These are phyloP conservation scores for Schwanniomyces polymorphus DNA, from an alignment of 805 yeast species.

Conservation along the genomic window DNA sequence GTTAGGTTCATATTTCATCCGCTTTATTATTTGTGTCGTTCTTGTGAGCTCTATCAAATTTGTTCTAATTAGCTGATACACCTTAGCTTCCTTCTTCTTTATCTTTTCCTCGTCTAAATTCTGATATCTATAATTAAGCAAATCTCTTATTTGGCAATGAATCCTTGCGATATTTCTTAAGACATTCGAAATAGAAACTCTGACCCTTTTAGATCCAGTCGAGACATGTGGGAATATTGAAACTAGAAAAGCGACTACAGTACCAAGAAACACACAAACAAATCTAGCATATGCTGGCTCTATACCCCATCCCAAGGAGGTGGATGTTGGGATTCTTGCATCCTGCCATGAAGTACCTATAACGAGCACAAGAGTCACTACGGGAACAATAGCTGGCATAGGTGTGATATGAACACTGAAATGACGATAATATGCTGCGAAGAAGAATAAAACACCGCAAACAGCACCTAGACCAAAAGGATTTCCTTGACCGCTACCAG, in stretches of 20 bases:
- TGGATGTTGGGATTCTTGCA: conserved; percentile 8
- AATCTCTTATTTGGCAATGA: conserved; percentile 21
- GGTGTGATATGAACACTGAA: conserved; percentile 26
- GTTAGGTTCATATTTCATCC: conserved; percentile 28
- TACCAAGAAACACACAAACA: conserved; percentile 28
- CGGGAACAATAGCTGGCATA: conserved; percentile 25
- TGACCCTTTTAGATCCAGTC: conserved; percentile 25
- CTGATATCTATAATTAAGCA: not conserved
- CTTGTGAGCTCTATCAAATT: conserved; percentile 19
- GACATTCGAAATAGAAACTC: conserved; percentile 19
- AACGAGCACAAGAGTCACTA: conserved; percentile 28
- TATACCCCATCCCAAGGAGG: conserved; percentile 28
- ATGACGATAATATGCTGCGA: conserved; percentile 26
- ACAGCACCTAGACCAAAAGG: conserved; percentile 31
- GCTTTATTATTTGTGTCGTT: conserved; percentile 18
- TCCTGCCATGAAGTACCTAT: conserved; percentile 35
- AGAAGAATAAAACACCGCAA: conserved; percentile 21
- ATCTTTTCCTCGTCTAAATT: conserved; percentile 19
- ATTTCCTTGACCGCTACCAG: conserved; percentile 32
- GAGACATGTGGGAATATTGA: conserved; percentile 29
- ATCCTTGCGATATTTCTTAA: conserved; percentile 25
- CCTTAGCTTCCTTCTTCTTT: conserved; percentile 15
- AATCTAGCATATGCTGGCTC: conserved; percentile 26
- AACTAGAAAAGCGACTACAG: conserved; percentile 28
- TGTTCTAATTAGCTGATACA: conserved; percentile 17